phyloP scores from a whole-genome alignment of 1,284 basidiomycete species.

The Blastosporella zonata region DNA sequence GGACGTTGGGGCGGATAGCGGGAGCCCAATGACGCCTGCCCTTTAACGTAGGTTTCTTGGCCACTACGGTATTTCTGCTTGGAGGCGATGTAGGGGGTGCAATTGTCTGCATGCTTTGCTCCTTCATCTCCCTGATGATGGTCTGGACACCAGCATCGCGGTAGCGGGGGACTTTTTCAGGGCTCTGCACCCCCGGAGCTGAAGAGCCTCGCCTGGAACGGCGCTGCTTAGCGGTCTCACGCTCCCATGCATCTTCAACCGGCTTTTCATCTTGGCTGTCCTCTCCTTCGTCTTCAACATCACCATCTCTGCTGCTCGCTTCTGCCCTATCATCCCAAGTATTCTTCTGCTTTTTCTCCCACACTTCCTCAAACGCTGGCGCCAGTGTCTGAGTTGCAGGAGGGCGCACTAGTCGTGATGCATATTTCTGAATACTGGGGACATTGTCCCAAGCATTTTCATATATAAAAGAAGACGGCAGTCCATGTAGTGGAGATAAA shows the following conservation, averaged over 20 bases:
- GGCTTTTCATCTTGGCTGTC: conserved; percentile 44
- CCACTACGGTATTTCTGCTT: conserved; percentile 17
- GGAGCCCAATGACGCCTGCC: conserved; percentile 37
- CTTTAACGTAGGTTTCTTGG: conserved; percentile 23
- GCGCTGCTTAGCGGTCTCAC: conserved; percentile 26
- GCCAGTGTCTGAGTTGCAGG: conserved; percentile 40
- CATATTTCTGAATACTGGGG: conserved; percentile 76
- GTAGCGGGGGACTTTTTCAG: conserved; percentile 46
- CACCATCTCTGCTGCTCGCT: conserved; percentile 73
- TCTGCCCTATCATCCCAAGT: conserved; percentile 56
- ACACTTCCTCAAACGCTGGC: conserved; percentile 45
- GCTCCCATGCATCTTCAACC: conserved; percentile 28
- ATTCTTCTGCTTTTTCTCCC: conserved; percentile 39
- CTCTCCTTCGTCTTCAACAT: conserved; percentile 80
- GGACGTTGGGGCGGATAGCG: conserved; percentile 22
- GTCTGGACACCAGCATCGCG: conserved; percentile 63
- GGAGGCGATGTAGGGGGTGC: conserved; percentile 19
- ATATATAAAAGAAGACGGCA: conserved; percentile 60
- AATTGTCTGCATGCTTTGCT: conserved; percentile 53
- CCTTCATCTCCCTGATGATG: conserved; percentile 44
- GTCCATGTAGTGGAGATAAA: conserved; percentile 39
- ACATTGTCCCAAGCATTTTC: conserved; percentile 82
- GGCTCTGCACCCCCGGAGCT: conserved; percentile 30
- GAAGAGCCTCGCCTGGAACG: conserved; percentile 38
- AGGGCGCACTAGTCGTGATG: conserved; percentile 59